Percentiles rank a stretch among this genome's conserved stretches.
Conservation (phyloP, 2,329 filamentous ascomycete species). For the Lachnellula cervina region DNA sequence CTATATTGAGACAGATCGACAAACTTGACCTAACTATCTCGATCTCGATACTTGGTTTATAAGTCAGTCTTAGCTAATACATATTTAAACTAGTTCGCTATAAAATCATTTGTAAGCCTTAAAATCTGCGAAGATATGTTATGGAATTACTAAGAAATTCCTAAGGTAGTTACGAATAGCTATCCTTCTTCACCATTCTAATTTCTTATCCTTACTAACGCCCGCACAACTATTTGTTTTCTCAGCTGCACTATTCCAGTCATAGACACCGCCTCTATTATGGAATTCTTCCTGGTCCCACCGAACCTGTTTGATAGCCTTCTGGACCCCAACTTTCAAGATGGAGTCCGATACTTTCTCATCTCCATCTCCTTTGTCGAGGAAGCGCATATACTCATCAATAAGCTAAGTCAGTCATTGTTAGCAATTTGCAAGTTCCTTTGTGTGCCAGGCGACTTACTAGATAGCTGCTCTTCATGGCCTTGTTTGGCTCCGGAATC, state of each 20-base stretch:
- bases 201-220: background rate
- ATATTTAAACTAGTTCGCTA: too few species aligned
- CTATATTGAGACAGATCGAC: background rate
- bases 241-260: constrained; percentile 4
- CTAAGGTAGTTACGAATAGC: too few species aligned
- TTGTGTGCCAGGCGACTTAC: background rate
- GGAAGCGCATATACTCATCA: constrained; percentile 18
- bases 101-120: too few species aligned
- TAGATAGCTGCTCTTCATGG: constrained; percentile 48
- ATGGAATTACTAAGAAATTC: too few species aligned
- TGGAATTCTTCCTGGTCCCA: constrained; percentile 10
- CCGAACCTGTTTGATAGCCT: constrained; percentile 4
- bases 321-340: constrained; percentile 11
- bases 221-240: background rate
- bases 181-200: background rate
- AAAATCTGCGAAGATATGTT: too few species aligned
- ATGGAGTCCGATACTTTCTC: constrained; percentile 1
- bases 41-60: background rate
- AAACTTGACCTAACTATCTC: background rate
- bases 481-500: constrained; percentile 43
- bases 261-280: constrained; percentile 12
- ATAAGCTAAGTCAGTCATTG: background rate
- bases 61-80: background rate
- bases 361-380: constrained; percentile 14
- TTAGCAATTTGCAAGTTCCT: background rate